Base-by-base conservation (phyloP, 495 filamentous ascomycete genomes). In the Talaromyces wortmannii region DNA sequence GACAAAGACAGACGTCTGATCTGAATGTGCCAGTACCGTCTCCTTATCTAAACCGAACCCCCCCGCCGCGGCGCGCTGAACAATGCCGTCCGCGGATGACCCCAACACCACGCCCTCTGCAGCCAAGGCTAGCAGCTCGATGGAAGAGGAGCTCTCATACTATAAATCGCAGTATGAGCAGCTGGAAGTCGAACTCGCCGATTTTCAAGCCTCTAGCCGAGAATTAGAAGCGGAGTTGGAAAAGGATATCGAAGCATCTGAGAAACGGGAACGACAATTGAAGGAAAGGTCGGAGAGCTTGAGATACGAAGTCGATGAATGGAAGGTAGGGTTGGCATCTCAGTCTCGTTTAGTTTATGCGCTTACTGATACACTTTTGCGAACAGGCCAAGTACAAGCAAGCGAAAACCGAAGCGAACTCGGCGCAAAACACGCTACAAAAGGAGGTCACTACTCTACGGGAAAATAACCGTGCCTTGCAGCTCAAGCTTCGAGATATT, bases 101-200 rank as follows among this genome's bases (percentile, higher is more conserved):
- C 29, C 23, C 40, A 81, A 85, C 51, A 84, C 86, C 61, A 73
- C 78, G 62, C 78, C 82, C 49, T 83, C 87, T 45, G 83, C 83
- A 48, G 80, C 83, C 31, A 81, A 71, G 59, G 78, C 76, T 55
- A 71, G 76, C 47, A 73, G 83, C 53, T 80, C 76, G 29, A 67
- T 77, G 32, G 83, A 88, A 64, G 86, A 91, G 59, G 86, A 91
- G 51, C 73, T 97, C 29, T 82, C 86, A 42, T 95, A 92, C 78
- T 97, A 97, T 78, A 97, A 98, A 71, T 70, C 84, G 44, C 94
- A 98, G 69, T 97, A 97, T 77, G 90, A 95, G 67, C 83, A 90
- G 64, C 80, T 98, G 8, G 92, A 95, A 73, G 76, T 85, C 49
- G 94, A 98, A 67, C 81, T 98, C 57, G 82, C 89, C 52, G 94